phyloP scores from a whole-genome alignment of 2,329 filamentous ascomycete genomes.

The Sporothrix sp. region DNA sequence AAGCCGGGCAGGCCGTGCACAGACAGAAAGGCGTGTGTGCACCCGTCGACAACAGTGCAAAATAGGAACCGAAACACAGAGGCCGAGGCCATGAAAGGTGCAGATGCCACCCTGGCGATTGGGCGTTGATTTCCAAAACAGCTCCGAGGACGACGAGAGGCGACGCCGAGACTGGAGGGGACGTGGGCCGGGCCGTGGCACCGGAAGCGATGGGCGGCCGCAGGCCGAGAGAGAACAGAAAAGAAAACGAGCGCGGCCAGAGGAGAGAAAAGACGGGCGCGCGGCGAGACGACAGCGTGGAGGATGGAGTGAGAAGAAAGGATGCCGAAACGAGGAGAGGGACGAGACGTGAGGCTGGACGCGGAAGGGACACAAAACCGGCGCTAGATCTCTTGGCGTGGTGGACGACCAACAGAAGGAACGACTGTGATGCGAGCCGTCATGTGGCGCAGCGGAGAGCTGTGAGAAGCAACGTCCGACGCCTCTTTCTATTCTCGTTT shows the following conservation, averaged over 20 bases:
- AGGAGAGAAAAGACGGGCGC: not conserved
- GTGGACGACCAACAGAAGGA: not conserved
- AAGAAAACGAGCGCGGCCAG: not conserved
- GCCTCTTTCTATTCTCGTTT: not conserved
- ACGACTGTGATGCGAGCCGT: not conserved
- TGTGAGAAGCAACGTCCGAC: constrained; percentile 4
- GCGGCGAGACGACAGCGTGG: constrained; percentile 15
- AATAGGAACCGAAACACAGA: too few species aligned
- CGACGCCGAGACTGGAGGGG: not conserved
- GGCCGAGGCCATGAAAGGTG: too few species aligned
- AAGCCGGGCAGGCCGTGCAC: too few species aligned
- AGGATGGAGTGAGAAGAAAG: constrained; percentile 12
- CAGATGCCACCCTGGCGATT: too few species aligned
- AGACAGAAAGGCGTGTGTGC: too few species aligned
- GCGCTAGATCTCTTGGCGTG: constrained; percentile 7
- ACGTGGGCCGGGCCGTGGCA: constrained; percentile 8
- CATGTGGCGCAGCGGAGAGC: not conserved
- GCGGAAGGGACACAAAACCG: not conserved
- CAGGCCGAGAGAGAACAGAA: not conserved
- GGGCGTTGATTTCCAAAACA: too few species aligned
- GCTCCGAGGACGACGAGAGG: not conserved
- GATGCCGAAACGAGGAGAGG: not conserved
- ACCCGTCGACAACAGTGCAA: too few species aligned
- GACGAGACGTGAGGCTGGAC: not conserved
- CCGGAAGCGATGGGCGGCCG: not conserved